Base-by-base conservation (phyloP, 2,329 filamentous ascomycete species). In the Waltergamsia citrina region DNA sequence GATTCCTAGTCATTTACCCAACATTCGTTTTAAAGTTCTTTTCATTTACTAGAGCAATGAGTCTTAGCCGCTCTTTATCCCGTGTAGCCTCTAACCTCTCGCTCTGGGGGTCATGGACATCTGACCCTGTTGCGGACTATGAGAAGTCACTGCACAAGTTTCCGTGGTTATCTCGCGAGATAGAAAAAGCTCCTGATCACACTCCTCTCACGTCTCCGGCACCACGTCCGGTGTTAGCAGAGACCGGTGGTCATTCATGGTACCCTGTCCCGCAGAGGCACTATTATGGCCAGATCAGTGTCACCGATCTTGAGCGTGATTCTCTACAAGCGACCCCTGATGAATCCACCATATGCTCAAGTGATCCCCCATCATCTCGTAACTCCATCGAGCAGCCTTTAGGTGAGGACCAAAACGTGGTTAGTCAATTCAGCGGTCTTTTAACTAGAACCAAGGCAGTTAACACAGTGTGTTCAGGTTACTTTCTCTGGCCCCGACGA, bases 401-500 rank as follows among this genome's bases (percentile, higher is more conserved):
- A n/a, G n/a, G n/a, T n/a, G n/a, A n/a, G n/a, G n/a, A n/a, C n/a
- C n/a, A n/a, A n/a, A n/a, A n/a, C n/a, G n/a, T n/a, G n/a, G n/a
- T n/a, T n/a, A n/a, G n/a, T n/a, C n/a, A n/a, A n/a, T n/a, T n/a
- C n/a, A n/a, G n/a, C n/a, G n/a, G n/a, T n/a, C n/a, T n/a, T n/a
- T n/a, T n/a, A n/a, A n/a, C n/a, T n/a, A n/a, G n/a, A n/a, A n/a
- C n/a, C n/a, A n/a, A n/a, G n/a, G n/a, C n/a, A n/a, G n/a, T n/a
- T n/a, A n/a, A n/a, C n/a, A 14, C 3, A 24, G 11, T 9, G 12
- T 19, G 7, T 29, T n/a, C 38, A 60, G 56, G 50, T 60, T 7
- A 55, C 51, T 16, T 62, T 69, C 68, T 53, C 62, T 33, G 62
- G 64, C 0, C 54, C 59, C 4, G 52, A 69, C 14, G 60, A 63